phyloP scores from a whole-genome alignment of 495 filamentous ascomycete genomes.

The Neurospora intermedia region DNA sequence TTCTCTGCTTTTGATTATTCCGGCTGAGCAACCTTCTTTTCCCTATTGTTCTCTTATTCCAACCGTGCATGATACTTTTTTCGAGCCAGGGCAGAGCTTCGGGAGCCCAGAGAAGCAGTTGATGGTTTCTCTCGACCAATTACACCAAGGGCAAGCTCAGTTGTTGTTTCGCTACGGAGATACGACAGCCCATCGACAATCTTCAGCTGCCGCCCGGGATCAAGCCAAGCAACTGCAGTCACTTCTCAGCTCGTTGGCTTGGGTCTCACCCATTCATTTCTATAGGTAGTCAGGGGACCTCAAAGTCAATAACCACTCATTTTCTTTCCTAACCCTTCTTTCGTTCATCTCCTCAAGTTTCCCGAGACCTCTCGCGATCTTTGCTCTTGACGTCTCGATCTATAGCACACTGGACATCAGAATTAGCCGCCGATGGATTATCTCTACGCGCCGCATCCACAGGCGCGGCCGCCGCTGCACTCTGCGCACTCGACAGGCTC shows the following conservation, averaged over 20 bases:
- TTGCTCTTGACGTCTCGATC: not conserved
- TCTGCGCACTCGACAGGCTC: conserved; percentile 10
- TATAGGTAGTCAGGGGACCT: not conserved
- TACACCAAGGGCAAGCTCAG: not conserved
- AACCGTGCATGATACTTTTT: not conserved
- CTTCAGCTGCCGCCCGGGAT: not conserved
- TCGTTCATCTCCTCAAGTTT: not conserved
- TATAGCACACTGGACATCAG: not conserved
- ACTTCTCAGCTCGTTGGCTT: not conserved
- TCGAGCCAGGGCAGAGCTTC: not conserved
- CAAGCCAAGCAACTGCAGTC: not conserved
- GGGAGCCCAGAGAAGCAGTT: not conserved
- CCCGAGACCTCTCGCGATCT: not conserved
- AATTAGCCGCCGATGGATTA: conserved; percentile 11
- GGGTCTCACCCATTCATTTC: not conserved
- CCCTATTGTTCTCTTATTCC: not conserved
- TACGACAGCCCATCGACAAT: not conserved
- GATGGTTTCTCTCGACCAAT: not conserved
- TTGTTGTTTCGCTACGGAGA: not conserved
- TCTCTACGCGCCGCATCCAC: conserved; percentile 7
- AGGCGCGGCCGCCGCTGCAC: conserved; percentile 14
- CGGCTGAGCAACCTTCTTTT: not conserved
- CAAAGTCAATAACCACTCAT: not conserved
- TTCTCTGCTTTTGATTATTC: not conserved
- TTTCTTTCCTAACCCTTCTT: not conserved